A percentile compares a stretch with the other conserved stretches of the same genome.
Evolutionary conservation across 768 basidiomycete species (phyloP).

Genomic region (Sutorius australiensis): DNA sequence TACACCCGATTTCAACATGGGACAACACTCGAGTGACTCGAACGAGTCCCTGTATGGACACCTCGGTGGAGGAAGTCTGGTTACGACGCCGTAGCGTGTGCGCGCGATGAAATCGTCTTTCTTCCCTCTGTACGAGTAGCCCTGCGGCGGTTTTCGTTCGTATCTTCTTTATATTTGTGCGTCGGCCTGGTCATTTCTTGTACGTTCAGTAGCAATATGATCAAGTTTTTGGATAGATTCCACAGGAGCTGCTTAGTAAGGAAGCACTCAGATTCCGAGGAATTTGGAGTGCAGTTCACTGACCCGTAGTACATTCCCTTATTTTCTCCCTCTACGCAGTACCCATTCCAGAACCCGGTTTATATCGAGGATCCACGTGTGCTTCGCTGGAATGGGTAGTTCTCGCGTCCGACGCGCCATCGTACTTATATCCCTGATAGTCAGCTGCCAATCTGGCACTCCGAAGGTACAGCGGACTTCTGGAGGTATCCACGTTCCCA

Average conservation of each 20-base stretch:
- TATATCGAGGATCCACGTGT: neutral
- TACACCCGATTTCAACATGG: conserved; percentile 28
- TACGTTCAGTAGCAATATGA: conserved; percentile 1
- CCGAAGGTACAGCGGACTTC: conserved; percentile 3
- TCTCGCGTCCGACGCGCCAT: conserved; percentile 7
- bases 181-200: neutral
- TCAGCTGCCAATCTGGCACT: neutral
- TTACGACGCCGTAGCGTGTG: conserved; percentile 24
- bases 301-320: conserved; percentile 1
- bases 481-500: conserved; percentile 26
- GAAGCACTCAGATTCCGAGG: too few relatives aligned
- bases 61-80: conserved; percentile 19
- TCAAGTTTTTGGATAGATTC: neutral
- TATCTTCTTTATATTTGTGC: conserved; percentile 7
- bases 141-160: conserved; percentile 1
- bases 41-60: conserved; percentile 29
- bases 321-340: neutral
- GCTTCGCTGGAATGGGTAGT: conserved; percentile 9
- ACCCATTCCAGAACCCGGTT: neutral
- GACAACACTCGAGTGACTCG: conserved; percentile 23
- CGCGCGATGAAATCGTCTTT: too few relatives aligned
- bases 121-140: neutral
- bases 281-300: neutral
- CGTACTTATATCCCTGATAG: conserved; percentile 2
- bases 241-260: neutral